Conservation (phyloP, 2,329 filamentous ascomycete species). For the Diaporthe batatas region DNA sequence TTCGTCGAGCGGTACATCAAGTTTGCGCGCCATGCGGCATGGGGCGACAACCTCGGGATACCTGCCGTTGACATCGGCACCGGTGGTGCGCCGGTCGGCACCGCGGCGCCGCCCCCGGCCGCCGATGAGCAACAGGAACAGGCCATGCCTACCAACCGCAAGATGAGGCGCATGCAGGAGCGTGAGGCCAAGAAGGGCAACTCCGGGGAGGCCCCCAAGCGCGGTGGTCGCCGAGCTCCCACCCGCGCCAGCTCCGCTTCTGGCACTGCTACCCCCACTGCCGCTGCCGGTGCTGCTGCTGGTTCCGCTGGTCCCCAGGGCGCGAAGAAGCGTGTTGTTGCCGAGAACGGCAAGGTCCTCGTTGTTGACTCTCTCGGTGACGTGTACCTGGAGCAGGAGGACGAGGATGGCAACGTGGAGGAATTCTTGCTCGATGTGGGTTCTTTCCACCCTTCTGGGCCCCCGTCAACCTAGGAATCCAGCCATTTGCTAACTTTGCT, state of each 20-base stretch:
- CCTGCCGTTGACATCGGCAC: conserved; percentile 69
- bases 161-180: conserved; percentile 90
- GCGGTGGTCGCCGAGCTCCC: conserved; percentile 52
- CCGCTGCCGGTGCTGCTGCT: conserved; percentile 65
- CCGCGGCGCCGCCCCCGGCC: conserved; percentile 56
- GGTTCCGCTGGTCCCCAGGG: conserved; percentile 74
- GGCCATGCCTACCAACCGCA: conserved; percentile 76
- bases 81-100: conserved; percentile 45
- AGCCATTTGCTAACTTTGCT: conserved; percentile 36
- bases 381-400: conserved; percentile 93
- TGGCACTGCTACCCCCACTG: conserved; percentile 67
- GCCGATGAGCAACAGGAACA: conserved; percentile 62
- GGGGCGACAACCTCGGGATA: conserved; percentile 85
- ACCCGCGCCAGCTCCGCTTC: conserved; percentile 54
- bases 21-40: conserved; percentile 88
- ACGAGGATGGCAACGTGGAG: conserved; percentile 84
- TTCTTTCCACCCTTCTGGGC: conserved; percentile 46
- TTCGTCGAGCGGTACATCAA: conserved; percentile 94
- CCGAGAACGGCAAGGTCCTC: conserved; percentile 94
- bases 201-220: conserved; percentile 62
- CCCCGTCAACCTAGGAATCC: too few relatives aligned
- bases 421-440: conserved; percentile 91
- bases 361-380: conserved; percentile 93
- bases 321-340: conserved; percentile 87
- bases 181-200: conserved; percentile 82